A percentile compares a stretch with the other conserved stretches of the same genome.
These are phyloP conservation scores for Choiromyces venosus DNA, from an alignment of 495 filamentous ascomycete genomes.

Conservation along the genomic window DNA sequence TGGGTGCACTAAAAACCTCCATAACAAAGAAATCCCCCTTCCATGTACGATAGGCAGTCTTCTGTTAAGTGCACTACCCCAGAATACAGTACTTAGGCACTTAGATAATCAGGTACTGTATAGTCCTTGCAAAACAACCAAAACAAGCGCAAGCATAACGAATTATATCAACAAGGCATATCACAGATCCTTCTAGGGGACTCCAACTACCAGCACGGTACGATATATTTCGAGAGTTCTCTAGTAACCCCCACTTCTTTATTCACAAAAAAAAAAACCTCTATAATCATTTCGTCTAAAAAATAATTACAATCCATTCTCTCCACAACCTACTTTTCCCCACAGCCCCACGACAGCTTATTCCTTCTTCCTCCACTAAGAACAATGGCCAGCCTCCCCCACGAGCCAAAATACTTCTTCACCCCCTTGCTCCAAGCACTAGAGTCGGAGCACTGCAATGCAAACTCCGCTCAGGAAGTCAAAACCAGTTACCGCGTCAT, in stretches of 20 bases:
- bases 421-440: not conserved
- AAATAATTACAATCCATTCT: not conserved
- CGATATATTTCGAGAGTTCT: not conserved
- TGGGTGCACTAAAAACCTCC: no score
- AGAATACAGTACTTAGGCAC: not conserved
- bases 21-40: no score
- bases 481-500: not conserved
- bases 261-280: not conserved
- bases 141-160: not conserved
- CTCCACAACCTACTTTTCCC: not conserved
- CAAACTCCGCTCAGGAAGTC: not conserved
- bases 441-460: not conserved
- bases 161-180: not conserved
- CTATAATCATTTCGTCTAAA: not conserved
- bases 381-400: not conserved
- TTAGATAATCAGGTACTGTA: no score
- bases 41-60: not conserved
- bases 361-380: not conserved
- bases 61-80: not conserved
- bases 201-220: no score
- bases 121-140: not conserved
- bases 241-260: not conserved
- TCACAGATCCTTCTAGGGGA: not conserved
- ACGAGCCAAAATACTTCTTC: not conserved
- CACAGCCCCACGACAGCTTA: not conserved